A percentile compares a stretch with the other conserved stretches of the same genome.
Evolutionary conservation across 768 basidiomycete species (phyloP).

Genomic region (Sutorius australiensis): DNA sequence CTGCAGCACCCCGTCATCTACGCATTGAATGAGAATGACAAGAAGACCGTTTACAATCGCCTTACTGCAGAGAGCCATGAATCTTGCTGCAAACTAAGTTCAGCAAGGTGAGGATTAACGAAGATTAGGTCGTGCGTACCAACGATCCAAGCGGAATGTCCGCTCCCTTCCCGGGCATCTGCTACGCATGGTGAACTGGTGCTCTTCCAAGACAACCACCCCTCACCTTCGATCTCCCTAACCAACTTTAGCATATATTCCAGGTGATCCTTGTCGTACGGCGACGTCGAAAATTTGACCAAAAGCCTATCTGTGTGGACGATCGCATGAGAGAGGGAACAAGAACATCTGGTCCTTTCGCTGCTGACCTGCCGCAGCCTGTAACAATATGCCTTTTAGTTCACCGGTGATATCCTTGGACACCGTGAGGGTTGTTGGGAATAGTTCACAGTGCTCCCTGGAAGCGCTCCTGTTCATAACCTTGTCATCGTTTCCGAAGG

Average conservation of each 20-base stretch:
- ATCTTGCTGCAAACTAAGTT: constrained; percentile 17
- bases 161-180: constrained; percentile 5
- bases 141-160: constrained; percentile 25
- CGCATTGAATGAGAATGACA: background rate
- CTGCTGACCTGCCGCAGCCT: constrained; percentile 28
- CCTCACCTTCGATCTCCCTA: constrained; percentile 26
- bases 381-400: constrained; percentile 23
- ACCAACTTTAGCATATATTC: constrained; percentile 27
- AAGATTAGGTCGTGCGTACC: constrained; percentile 9
- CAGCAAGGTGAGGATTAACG: constrained; percentile 1
- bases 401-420: constrained; percentile 15
- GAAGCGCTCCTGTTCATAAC: background rate
- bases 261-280: constrained; percentile 21
- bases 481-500: too few relatives aligned
- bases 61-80: constrained; percentile 31
- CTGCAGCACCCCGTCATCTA: constrained; percentile 24
- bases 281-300: constrained; percentile 33
- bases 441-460: constrained; percentile 32
- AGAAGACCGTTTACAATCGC: background rate
- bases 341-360: background rate
- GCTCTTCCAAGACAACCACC: background rate
- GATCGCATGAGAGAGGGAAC: background rate
- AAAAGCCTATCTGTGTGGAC: constrained; percentile 23
- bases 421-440: constrained; percentile 23
- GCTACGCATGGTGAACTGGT: constrained; percentile 2